Conservation (phyloP, 345 rosid genomes). For the Erodium maritimum region DNA sequence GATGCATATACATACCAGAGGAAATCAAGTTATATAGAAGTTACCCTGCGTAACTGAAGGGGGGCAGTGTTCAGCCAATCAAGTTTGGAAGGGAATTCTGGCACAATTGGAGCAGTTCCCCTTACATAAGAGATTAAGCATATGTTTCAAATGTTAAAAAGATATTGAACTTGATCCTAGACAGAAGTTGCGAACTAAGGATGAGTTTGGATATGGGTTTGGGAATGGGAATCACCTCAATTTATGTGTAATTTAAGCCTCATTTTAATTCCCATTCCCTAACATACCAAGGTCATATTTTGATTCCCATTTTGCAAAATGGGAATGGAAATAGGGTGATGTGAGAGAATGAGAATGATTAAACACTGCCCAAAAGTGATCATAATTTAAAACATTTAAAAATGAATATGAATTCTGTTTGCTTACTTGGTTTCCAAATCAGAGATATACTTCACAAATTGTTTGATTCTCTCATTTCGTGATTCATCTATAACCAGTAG, state of each 20-base stretch:
- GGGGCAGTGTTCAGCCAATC: slow-evolving; percentile 92
- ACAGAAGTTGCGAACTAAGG: not conserved
- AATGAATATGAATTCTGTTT: slow-evolving; percentile 4
- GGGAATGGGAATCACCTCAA: too few species aligned
- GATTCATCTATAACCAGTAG: slow-evolving; percentile 32
- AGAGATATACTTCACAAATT: slow-evolving; percentile 59
- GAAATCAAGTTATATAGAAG: slow-evolving; percentile 6
- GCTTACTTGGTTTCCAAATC: slow-evolving; percentile 66
- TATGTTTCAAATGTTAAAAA: too few species aligned
- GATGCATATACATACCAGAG: not conserved
- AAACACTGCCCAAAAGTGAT: too few species aligned
- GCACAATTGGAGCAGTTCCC: slow-evolving; percentile 53
- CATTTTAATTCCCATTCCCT: too few species aligned
- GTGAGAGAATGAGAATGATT: too few species aligned
- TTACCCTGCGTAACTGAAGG: slow-evolving; percentile 70
- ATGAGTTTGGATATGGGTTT: too few species aligned
- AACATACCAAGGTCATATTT: too few species aligned
- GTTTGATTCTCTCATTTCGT: slow-evolving; percentile 41
- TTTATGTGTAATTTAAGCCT: too few species aligned
- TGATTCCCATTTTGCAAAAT: too few species aligned
- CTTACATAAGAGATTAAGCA: slow-evolving; percentile 16
- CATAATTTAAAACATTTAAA: not conserved
- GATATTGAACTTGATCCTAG: not conserved
- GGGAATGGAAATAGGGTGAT: too few species aligned
- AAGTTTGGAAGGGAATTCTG: slow-evolving; percentile 76